Base-by-base conservation (phyloP, 306 rosid genomes). In the Cicer cuneatum region DNA sequence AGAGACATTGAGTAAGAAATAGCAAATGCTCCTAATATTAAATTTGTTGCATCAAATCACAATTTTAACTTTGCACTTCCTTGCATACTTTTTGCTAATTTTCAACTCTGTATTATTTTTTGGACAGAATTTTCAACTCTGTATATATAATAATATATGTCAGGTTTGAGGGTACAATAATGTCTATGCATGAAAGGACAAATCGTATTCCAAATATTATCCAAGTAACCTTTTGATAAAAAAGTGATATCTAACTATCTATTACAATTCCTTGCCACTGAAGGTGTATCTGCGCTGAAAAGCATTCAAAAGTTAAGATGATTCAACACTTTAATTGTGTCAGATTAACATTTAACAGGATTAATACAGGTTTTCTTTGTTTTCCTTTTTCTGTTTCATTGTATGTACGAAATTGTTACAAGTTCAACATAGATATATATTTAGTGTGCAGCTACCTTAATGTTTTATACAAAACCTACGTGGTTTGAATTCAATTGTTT, bases 181-280 rank as follows among this genome's bases (percentile, higher is more conserved):
- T 39, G 78, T 60, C 75, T 72, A 29, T 79, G 75, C 82, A 54
- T 53, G 72, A 78, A 77, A 69, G 54, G 83, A 84, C 88, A 80
- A 73, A 43, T 63, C 15, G 19, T 59, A 80, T 68, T 24, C 41
- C 9, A 8, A 45, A 13, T 24, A 41, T 24, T 48, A 56, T 71
- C 39, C 21, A 46, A 29, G 19, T n/a, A 42, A 13, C 9, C 45
- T 49, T 78, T 75, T 63, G 19, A 38, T 41, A 11, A 39, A 56
- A 63, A 69, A 72, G 51, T 21, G 63, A 21, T 24, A 57, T 57
- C 63, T 11, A 57, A 21, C 51, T n/a, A 45, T 45, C 1, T 56
- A 57, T 10, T 24, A 57, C 38, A 24, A 57, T 57, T 57, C 1
- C 63, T 21, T 57, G 63, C 21, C 63, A 4, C 38, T 24, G 41